A percentile compares a stretch with the other conserved stretches of the same genome.
Evolutionary conservation across 257 asterid species (phyloP).

Genomic region (Ophiorrhiza pumila): DNA sequence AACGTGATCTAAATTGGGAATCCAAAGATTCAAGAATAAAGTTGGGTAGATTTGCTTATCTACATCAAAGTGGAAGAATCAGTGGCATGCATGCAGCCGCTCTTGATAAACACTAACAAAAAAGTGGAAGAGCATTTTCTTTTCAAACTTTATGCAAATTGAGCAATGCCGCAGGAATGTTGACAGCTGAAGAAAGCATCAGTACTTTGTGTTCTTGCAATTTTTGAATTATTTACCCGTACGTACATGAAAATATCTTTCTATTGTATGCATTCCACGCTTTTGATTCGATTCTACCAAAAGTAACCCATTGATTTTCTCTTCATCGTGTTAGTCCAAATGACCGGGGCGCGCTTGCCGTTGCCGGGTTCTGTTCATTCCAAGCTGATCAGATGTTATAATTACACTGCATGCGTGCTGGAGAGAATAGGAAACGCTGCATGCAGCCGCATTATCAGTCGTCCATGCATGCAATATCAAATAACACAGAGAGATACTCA

Average conservation of each 20-base stretch:
- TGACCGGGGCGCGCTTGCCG: no score
- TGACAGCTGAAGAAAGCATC: conserved; percentile 22
- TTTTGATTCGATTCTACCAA: neutral
- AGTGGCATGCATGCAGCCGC: conserved; percentile 8
- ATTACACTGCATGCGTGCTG: no score
- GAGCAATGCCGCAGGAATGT: conserved; percentile 19
- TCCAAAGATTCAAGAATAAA: conserved; percentile 6
- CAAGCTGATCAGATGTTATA: no score
- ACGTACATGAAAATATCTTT: no score
- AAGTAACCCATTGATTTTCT: neutral
- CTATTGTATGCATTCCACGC: neutral
- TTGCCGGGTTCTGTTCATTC: neutral
- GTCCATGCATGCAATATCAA: no score
- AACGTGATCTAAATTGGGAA: neutral
- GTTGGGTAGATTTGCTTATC: neutral
- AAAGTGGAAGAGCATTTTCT: conserved; percentile 16
- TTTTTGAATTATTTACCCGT: no score
- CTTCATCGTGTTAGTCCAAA: no score
- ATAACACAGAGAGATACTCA: no score
- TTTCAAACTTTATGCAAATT: conserved; percentile 19
- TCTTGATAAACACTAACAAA: neutral
- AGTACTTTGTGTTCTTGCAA: neutral
- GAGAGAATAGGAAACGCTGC: no score
- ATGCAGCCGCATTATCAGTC: no score
- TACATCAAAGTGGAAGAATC: conserved; percentile 13